Evolutionary conservation across 2,329 filamentous ascomycete species (phyloP).

Genomic region (Colletotrichum cuscutae): DNA sequence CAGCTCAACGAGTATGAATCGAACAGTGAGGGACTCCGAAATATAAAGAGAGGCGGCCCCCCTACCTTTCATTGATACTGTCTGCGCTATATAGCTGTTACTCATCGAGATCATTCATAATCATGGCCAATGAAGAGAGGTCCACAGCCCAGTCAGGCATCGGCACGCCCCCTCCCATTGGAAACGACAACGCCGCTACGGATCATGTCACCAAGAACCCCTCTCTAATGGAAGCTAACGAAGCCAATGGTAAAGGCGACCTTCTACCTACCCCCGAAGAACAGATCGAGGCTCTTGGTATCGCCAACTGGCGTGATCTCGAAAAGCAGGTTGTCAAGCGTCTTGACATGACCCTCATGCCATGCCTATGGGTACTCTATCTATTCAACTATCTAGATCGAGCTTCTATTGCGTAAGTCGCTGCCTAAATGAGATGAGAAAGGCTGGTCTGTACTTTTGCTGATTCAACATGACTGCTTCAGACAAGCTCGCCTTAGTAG

Average conservation of each 20-base stretch:
- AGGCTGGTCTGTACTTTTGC: too few species aligned
- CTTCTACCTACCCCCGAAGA: conserved; percentile 31
- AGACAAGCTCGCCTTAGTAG: conserved; percentile 39
- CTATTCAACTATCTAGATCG: conserved; percentile 38
- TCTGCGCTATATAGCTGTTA: not conserved
- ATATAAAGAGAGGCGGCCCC: not conserved
- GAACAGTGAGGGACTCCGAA: not conserved
- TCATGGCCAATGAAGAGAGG: conserved; percentile 26
- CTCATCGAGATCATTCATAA: not conserved
- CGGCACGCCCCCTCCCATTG: not conserved
- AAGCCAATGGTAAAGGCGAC: not conserved
- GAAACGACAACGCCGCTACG: not conserved
- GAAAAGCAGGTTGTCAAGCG: conserved; percentile 37
- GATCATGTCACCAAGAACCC: conserved; percentile 17
- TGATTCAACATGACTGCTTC: not conserved
- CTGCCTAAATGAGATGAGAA: accelerated
- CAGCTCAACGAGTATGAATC: too few species aligned
- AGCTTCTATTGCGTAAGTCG: conserved; percentile 35
- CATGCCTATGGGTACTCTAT: conserved; percentile 37
- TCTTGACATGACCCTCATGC: conserved; percentile 37
- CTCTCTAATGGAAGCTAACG: conserved; percentile 17
- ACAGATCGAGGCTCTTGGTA: conserved; percentile 37
- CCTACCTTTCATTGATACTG: not conserved
- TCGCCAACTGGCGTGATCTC: conserved; percentile 36
- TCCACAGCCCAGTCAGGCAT: not conserved